Evolutionary conservation across 192 early-diverging fungal genomes (phyloP), one percentile per base, ranked within the genome.

Genomic region (Fimicolochytrium jonesii): DNA sequence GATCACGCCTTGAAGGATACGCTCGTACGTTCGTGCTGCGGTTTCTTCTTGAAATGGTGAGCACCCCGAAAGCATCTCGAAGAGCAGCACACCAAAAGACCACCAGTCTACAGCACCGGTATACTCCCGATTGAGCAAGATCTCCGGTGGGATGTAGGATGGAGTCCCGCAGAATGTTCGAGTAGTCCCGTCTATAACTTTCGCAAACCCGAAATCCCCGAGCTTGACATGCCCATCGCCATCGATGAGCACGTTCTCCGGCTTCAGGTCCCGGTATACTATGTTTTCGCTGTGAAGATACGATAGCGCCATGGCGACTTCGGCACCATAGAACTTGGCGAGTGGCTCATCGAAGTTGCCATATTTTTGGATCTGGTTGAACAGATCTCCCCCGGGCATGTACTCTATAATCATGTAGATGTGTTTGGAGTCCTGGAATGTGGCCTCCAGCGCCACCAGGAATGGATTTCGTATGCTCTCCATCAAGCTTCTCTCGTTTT

Each of bases 21-120:
- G 69, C 44, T 79, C 75, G 66, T 79, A 80, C 0, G 76, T 70
- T 47, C 56, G 55, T 26, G 68, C 61, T 25, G 64, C 61, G n/a
- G 74, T 69, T 50, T 67, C 54, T 43, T 73, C 71, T 18, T 66
- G 66, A 58, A 77, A 77, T 10, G 75, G 75, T 2, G 71, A 69
- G 35, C 60, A 61, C 23, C 64, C 75, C 6, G 68, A 71, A 25
- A 73, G 51, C 73, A 77, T 64, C 54, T 77, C 77, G 69, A 88
- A 97, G 4, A 97, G 72, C 43, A 95, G 74, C 23, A 93, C 87
- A 32, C 95, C 95, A 50, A 97, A 77, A 4, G 94, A 87, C 93
- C 92, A 98, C 94, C 94, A 97, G 74, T 97, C 94, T 1, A 96
- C 93, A 6, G 89, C 87, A 64, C 92, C 91, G 23, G 86, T 88